Conservation (phyloP, 1,284 basidiomycete genomes). For the Sparassis latifolia region DNA sequence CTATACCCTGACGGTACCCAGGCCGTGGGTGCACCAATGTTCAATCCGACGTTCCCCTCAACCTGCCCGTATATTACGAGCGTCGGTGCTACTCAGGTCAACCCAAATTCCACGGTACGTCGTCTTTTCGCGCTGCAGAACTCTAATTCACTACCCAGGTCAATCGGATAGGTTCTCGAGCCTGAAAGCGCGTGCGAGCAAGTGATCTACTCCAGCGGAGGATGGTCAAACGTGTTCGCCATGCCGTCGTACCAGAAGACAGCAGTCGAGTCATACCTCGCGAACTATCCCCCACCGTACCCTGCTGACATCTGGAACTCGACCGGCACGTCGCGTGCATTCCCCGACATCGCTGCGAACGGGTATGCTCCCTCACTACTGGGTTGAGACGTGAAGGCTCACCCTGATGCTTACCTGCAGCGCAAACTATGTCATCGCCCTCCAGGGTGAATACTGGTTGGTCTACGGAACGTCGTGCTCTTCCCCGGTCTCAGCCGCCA, state of each 20-base stretch:
- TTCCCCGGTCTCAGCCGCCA: slow-evolving; percentile 25
- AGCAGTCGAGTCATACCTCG: slow-evolving; percentile 11
- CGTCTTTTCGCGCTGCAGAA: background rate
- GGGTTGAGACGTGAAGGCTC: background rate
- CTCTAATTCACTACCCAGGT: background rate
- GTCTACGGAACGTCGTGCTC: slow-evolving; percentile 37
- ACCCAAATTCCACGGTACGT: slow-evolving; percentile 12
- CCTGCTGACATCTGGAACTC: slow-evolving; percentile 5
- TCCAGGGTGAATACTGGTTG: slow-evolving; percentile 27
- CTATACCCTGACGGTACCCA: slow-evolving; percentile 17
- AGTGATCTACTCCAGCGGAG: slow-evolving; percentile 7
- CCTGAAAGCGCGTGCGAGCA: background rate
- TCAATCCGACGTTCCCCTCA: slow-evolving; percentile 17
- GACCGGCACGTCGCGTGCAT: slow-evolving; percentile 25
- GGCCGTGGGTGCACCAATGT: slow-evolving; percentile 18
- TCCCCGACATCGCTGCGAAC: slow-evolving; percentile 33
- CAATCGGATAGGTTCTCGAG: slow-evolving; percentile 3
- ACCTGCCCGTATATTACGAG: slow-evolving; percentile 18
- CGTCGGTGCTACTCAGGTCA: slow-evolving; percentile 18
- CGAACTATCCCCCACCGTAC: slow-evolving; percentile 10
- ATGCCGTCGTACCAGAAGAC: slow-evolving; percentile 24
- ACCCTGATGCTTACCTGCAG: background rate
- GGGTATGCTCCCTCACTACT: slow-evolving; percentile 10
- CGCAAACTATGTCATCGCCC: slow-evolving; percentile 11
- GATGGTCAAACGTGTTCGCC: slow-evolving; percentile 28